Evolutionary conservation across 768 basidiomycete species (phyloP).

Genomic region (Brasilioporus rufonigricans): DNA sequence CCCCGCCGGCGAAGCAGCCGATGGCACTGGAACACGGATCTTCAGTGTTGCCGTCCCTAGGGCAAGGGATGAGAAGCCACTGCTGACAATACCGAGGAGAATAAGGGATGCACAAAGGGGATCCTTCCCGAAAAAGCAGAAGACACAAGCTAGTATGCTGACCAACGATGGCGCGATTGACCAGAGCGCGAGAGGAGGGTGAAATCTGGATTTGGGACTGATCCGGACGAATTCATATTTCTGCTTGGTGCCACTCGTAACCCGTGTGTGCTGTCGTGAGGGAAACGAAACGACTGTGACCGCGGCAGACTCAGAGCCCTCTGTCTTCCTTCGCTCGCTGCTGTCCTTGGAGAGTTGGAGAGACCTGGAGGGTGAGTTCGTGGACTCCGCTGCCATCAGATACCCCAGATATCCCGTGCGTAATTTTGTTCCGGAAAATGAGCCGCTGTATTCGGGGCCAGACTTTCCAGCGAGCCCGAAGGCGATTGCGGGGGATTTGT

Average conservation of each 20-base stretch:
- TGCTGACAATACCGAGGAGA: conserved; percentile 30
- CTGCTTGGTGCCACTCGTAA: background rate
- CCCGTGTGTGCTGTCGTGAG: background rate
- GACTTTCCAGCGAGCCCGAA: conserved; percentile 28
- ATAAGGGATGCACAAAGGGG: conserved; percentile 30
- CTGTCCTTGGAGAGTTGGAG: conserved; percentile 3
- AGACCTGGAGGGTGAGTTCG: background rate
- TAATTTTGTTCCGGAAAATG: conserved; percentile 60
- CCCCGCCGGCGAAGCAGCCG: conserved; percentile 23
- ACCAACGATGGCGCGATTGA: conserved; percentile 24
- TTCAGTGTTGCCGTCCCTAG: conserved; percentile 27
- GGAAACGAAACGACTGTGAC: conserved; percentile 18
- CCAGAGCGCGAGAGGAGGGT: conserved; percentile 7
- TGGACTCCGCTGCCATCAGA: conserved; percentile 38
- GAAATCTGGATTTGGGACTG: conserved; percentile 1
- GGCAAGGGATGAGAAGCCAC: conserved; percentile 28
- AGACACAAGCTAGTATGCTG: conserved; percentile 20
- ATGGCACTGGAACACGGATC: conserved; percentile 24
- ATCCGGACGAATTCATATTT: conserved; percentile 5
- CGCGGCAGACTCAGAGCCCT: conserved; percentile 3
- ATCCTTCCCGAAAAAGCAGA: conserved; percentile 23
- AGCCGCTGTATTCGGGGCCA: conserved; percentile 68
- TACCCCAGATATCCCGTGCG: conserved; percentile 53
- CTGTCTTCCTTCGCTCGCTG: conserved; percentile 9
- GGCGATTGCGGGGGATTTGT: conserved; percentile 23